These are phyloP conservation scores for Mycena capillaripes DNA, from an alignment of 768 basidiomycete genomes.

Conservation along the genomic window DNA sequence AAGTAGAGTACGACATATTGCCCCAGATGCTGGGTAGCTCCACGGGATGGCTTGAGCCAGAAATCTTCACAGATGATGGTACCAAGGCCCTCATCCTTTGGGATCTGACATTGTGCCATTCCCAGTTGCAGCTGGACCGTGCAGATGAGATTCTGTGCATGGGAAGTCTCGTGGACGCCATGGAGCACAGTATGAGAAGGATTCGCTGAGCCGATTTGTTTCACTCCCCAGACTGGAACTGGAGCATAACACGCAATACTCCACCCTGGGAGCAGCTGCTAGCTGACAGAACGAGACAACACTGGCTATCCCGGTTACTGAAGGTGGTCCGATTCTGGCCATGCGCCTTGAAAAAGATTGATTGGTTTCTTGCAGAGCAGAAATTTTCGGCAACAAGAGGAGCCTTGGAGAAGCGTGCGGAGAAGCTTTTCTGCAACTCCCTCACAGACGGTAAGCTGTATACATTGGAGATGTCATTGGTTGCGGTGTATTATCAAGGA, in stretches of 20 bases:
- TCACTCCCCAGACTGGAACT: not conserved
- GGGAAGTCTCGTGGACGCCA: not conserved
- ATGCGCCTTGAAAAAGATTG: not conserved
- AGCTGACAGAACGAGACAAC: not conserved
- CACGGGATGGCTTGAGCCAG: not conserved
- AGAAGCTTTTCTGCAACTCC: not conserved
- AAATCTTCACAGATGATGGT: not conserved
- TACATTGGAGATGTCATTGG: not conserved
- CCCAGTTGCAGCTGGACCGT: slow-evolving; percentile 5
- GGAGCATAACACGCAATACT: not conserved
- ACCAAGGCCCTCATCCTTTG: not conserved
- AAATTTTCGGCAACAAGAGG: not conserved
- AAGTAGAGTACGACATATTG: not conserved
- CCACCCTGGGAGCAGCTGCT: slow-evolving; percentile 7
- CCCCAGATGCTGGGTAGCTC: not conserved
- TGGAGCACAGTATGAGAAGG: not conserved
- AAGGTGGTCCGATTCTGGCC: slow-evolving; percentile 5
- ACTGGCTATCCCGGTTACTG: slow-evolving; percentile 4
- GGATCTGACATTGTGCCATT: slow-evolving; percentile 1
- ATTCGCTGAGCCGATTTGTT: not conserved
- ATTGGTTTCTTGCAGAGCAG: not conserved
- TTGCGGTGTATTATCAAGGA: slow-evolving; percentile 1
- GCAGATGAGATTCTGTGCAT: slow-evolving; percentile 6
- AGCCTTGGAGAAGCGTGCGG: too few species aligned
- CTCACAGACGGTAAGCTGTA: not conserved